Evolutionary conservation across 2,329 filamentous ascomycete genomes (phyloP).

Genomic region (Neopestalotiopsis sp.): DNA sequence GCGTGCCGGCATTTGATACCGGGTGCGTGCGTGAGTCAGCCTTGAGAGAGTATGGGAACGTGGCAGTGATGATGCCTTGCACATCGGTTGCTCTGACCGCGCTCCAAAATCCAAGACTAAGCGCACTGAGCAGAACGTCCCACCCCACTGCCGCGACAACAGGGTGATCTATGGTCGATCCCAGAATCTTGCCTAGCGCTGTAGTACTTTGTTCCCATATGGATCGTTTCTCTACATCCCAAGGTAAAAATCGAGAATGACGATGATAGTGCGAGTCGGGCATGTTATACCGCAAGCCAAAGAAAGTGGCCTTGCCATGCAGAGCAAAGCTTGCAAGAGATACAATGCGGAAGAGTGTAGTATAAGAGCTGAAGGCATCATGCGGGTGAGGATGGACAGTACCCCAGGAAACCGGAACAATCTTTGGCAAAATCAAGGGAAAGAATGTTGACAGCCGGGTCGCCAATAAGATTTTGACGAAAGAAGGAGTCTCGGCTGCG

Average conservation of each 20-base stretch:
- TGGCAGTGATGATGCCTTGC: conserved; percentile 49
- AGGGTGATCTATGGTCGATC: conserved; percentile 60
- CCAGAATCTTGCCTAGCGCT: conserved; percentile 50
- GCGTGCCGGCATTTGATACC: conserved; percentile 11
- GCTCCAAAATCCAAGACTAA: conserved; percentile 63
- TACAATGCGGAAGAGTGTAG: conserved; percentile 51
- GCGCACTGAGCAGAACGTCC: conserved; percentile 61
- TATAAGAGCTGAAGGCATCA: conserved; percentile 45
- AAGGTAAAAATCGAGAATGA: conserved; percentile 50
- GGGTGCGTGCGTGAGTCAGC: neutral
- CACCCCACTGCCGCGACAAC: conserved; percentile 60
- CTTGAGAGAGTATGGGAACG: conserved; percentile 36
- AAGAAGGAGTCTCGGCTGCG: conserved; percentile 45
- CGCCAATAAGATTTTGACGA: conserved; percentile 39
- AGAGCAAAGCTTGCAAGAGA: conserved; percentile 49
- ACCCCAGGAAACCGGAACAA: conserved; percentile 56
- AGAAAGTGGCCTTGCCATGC: conserved; percentile 48
- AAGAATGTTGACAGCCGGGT: conserved; percentile 46
- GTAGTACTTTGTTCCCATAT: conserved; percentile 50
- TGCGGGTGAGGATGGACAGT: conserved; percentile 45
- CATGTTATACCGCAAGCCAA: conserved; percentile 50
- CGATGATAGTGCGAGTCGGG: conserved; percentile 54
- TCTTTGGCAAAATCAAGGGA: conserved; percentile 50
- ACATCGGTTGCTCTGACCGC: conserved; percentile 57
- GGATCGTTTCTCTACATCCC: conserved; percentile 49